These are phyloP conservation scores for Macrotyloma uniflorum DNA, from an alignment of 306 rosid genomes.

Conservation along the genomic window DNA sequence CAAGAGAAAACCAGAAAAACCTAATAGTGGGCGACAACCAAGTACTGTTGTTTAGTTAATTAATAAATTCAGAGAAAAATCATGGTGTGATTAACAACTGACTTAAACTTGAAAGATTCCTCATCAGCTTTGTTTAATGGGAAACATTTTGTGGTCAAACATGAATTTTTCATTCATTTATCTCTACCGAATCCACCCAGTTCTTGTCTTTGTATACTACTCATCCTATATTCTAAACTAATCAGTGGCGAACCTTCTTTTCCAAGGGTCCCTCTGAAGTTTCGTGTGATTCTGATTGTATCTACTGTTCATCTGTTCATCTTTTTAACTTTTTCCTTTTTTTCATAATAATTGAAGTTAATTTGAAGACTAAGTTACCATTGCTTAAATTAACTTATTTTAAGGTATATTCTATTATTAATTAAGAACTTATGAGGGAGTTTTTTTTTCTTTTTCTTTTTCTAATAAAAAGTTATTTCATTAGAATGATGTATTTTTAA, in stretches of 20 bases:
- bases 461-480: not conserved
- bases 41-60: not conserved
- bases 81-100: not conserved
- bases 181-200: not conserved
- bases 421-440: not conserved
- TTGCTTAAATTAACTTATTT: not conserved
- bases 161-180: not conserved
- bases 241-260: constrained; percentile 1
- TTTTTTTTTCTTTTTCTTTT: no score
- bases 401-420: not conserved
- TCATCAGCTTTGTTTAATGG: constrained; percentile 10
- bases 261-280: not conserved
- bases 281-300: not conserved
- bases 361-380: no score
- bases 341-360: no score
- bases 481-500: not conserved
- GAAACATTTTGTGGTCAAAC: constrained; percentile 47
- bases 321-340: no score
- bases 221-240: constrained; percentile 18
- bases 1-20: constrained; percentile 20
- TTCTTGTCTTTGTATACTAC: constrained; percentile 18
- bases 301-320: no score
- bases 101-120: constrained; percentile 22
- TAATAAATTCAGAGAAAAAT: not conserved
- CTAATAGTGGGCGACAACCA: constrained; percentile 12